Conservation (phyloP, 83 land plant species). For the Thuja plicata region DNA sequence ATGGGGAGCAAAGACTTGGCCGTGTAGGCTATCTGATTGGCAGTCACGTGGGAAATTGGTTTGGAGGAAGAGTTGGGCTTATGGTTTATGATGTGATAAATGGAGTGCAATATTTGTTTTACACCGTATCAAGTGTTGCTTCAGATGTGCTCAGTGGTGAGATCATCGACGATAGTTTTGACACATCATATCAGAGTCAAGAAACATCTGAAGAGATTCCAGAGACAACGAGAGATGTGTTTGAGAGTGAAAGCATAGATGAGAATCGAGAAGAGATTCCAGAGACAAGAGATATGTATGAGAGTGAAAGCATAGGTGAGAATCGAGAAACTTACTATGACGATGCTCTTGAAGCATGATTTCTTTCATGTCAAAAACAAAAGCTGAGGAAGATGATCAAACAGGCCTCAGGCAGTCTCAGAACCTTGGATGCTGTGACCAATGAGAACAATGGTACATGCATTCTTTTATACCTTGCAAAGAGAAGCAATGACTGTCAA, state of each 20-base stretch:
- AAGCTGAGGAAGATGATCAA: background rate
- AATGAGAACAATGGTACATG: background rate
- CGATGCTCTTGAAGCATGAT: background rate
- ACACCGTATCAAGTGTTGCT: background rate
- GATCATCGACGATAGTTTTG: background rate
- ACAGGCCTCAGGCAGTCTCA: background rate
- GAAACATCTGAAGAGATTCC: background rate
- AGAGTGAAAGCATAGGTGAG: background rate
- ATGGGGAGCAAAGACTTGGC: slow-evolving; percentile 47
- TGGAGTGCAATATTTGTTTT: slow-evolving; percentile 29
- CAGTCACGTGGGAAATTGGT: slow-evolving; percentile 54
- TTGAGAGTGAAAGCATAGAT: background rate
- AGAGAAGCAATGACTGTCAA: background rate
- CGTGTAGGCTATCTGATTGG: slow-evolving; percentile 51
- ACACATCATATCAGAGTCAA: background rate
- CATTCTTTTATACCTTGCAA: background rate
- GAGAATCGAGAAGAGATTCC: background rate
- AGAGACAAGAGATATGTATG: slow-evolving; percentile 8
- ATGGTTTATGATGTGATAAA: slow-evolving; percentile 46
- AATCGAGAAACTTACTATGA: background rate
- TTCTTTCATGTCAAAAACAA: background rate
- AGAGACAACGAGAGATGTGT: background rate
- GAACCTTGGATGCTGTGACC: background rate
- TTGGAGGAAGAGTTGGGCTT: slow-evolving; percentile 46
- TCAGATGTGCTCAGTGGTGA: background rate